Conservation (phyloP, 2,329 filamentous ascomycete genomes). For the Aspergillus ochraceus region DNA sequence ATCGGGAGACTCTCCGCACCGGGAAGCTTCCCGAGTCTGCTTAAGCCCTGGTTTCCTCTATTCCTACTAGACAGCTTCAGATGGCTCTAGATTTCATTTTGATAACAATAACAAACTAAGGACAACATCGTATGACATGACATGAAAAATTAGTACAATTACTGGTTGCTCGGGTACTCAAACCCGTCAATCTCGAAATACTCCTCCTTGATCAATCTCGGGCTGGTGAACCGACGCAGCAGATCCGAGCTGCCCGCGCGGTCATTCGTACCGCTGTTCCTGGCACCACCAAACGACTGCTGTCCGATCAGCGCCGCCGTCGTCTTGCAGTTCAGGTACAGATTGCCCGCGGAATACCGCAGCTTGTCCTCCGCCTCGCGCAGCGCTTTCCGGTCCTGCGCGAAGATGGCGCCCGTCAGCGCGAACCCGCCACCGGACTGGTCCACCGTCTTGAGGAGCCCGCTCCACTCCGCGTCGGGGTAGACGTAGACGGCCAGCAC, state of each 20-base stretch:
- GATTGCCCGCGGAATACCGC: slow-evolving; percentile 41
- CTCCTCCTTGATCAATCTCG: slow-evolving; percentile 70
- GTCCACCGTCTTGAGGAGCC: slow-evolving; percentile 51
- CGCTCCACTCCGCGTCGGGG: slow-evolving; percentile 66
- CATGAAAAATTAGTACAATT: not conserved
- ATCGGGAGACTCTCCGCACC: too few relatives aligned
- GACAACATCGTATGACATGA: not conserved
- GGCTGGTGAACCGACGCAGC: slow-evolving; percentile 63
- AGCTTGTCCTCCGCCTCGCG: slow-evolving; percentile 37
- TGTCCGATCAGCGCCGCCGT: slow-evolving; percentile 72
- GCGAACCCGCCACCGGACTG: slow-evolving; percentile 35
- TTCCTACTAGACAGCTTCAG: too few relatives aligned
- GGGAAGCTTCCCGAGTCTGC: too few relatives aligned
- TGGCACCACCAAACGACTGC: slow-evolving; percentile 68
- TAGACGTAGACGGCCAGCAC: slow-evolving; percentile 73
- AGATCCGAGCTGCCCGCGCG: slow-evolving; percentile 66
- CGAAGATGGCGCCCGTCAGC: slow-evolving; percentile 42
- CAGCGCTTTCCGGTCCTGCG: slow-evolving; percentile 37
- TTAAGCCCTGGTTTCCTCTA: too few relatives aligned
- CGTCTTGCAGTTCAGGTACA: slow-evolving; percentile 49
- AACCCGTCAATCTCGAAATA: slow-evolving; percentile 63
- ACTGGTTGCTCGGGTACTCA: slow-evolving; percentile 64
- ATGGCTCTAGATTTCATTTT: too few relatives aligned
- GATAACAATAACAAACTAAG: too few relatives aligned
- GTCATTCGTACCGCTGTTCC: slow-evolving; percentile 71